Conservation (phyloP, 345 rosid species). For the Balakata baccata region DNA sequence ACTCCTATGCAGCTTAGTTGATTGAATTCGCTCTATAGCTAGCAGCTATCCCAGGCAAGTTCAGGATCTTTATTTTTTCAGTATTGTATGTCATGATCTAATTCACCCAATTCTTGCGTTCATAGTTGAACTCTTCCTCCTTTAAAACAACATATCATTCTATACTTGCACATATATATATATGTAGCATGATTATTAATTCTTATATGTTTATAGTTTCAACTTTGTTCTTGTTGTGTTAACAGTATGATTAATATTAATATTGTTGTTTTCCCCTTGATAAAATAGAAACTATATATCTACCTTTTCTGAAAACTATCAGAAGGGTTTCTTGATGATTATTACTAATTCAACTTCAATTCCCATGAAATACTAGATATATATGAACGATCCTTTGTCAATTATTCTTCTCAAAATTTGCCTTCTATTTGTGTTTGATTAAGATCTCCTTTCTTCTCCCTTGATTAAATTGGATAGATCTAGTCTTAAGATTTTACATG, state of each 20-base stretch:
- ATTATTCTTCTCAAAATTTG: background rate
- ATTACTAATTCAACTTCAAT: background rate
- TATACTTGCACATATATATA: background rate
- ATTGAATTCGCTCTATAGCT: no score
- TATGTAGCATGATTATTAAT: background rate
- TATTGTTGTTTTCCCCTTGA: constrained; percentile 1
- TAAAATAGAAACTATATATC: background rate
- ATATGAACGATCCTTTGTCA: background rate
- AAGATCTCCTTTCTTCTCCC: background rate
- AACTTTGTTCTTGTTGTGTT: background rate
- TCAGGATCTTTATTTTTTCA: background rate
- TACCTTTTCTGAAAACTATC: background rate
- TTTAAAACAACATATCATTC: background rate
- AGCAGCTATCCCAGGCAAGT: no score
- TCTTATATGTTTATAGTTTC: background rate
- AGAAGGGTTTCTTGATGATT: background rate
- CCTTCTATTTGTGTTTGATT: background rate
- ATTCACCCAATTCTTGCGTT: constrained; percentile 1
- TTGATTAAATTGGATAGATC: constrained; percentile 3
- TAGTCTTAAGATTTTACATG: background rate
- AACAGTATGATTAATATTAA: background rate
- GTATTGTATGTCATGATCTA: background rate
- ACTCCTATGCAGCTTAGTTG: no score
- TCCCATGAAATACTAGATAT: constrained; percentile 3
- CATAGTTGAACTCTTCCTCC: background rate